Base-by-base conservation (phyloP, 108 stramenopile species). In the Craspedostauros australis region DNA sequence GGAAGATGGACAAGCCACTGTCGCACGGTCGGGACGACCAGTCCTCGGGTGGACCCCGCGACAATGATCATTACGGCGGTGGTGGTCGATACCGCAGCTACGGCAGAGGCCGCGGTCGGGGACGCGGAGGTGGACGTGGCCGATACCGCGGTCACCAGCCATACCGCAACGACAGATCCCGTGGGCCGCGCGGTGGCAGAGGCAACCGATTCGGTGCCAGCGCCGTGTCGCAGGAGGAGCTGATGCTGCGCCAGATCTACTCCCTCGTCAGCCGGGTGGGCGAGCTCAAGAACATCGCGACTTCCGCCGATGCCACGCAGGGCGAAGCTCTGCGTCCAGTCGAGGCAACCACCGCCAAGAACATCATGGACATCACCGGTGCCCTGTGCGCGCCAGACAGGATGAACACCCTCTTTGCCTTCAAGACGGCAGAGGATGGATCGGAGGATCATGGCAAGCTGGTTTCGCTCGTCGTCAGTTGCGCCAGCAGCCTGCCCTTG, bases 231-330 rank as follows among this genome's bases (percentile, higher is more conserved):
- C 68, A 77, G 5, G 57, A 84, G 36, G 39, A 41, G 16, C 68
- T 57, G 26, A 66, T 79, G 60, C 39, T 73, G 49, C 66, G 62
- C 39, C 77, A 83, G 24, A 46, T 88, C 11, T 62, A 70, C 2
- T 79, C 82, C 22, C 79, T 88, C 75, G 75, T 88, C 54, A 77
- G 79, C 52, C 80, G 80, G 50, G 77, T 80, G 65, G 82, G 82
- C 19, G 84, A 86, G 57, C 65, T 80, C 61, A 69, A 68, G 36
- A 68, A 72, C 30, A 57, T 75, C 0, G n/a, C n/a, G n/a, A n/a
- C n/a, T n/a, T n/a, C n/a, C n/a, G n/a, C n/a, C n/a, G n/a, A n/a
- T n/a, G n/a, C n/a, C n/a, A 31, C 14, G 16, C 14, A 32, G 9
- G 48, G 18, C 23, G 22, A 39, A 12, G 21, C 11, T 6, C 28